Evolutionary conservation across 106 monocot genomes (phyloP), one percentile per base, ranked within the genome.

Genomic region (Cymbidium sinense): DNA sequence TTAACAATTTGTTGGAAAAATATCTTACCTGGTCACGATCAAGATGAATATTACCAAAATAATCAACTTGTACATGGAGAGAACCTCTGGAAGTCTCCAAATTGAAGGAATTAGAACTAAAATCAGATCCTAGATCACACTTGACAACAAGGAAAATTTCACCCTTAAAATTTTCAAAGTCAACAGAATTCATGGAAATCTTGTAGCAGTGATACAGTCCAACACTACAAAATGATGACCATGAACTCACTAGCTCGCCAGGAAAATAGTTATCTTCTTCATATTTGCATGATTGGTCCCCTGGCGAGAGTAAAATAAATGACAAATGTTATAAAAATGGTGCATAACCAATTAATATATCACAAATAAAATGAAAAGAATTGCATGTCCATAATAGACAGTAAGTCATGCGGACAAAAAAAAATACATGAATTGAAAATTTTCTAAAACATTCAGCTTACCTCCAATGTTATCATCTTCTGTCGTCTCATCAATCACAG

Each of bases 131-230:
- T 44, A 93, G 64, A 78, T 89, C 81, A 70, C 79, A 87, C 51
- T 87, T 87, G 15, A 87, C 75, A 61, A 84, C 87, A 64, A 93
- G 81, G 6, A 93, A 28, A 52, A 89, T 84, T 21, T 89, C 87
- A 50, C 43, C 65, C 3, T 64, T 36, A 75, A 77, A 37, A 30
- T 43, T 67, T 39, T 77, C 77, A 70, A 28, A 76, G 9, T 15
- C 1, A 35, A 73, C 51, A 37, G 74, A 74, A 65, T 64, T 81
- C 8, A 93, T 76, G 8, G 71, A 43, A 43, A 93, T 87, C 77
- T 43, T 80, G 79, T 93, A 93, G 79, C 84, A 87, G 62, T 89
- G 64, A 43, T 87, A 89, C 27, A 84, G 47, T 18, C 89, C 89
- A 75, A 77, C 64, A 76, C 33, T 28, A 77, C 33, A 79, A 85